Evolutionary conservation across 1,284 basidiomycete genomes (phyloP), one percentile per base, ranked within the genome.

Genomic region (Boletus mariae): DNA sequence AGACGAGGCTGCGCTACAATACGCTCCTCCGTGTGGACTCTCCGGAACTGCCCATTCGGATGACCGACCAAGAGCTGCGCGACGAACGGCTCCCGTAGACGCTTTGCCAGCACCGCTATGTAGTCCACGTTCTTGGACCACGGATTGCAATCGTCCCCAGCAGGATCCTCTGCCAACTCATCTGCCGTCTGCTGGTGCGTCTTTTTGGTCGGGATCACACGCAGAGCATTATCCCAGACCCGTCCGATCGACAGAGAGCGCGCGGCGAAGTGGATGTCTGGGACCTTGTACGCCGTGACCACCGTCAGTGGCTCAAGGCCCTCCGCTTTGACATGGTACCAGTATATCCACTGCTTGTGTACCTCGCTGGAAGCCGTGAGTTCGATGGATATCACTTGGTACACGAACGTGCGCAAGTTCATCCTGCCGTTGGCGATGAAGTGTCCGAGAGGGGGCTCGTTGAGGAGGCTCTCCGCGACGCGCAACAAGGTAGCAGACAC

Each of bases 371-470:
- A 47, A 3, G 45, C 26, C 4, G 29, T 17, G 42, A 61, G 52
- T 5, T 46, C 4, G 8, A 65, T 43, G 4, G 62, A 57, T 10
- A 12, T 45, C 38, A 66, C 61, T 40, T 65, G 65, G 49, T 64
- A 55, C 32, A 64, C 63, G 28, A 67, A 64, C 32, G 53, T 31
- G 15, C 56, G 61, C 43, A 64, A 25, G 51, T 67, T 64, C 64
- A 64, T 67, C 47, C 59, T 53, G n/a, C 62, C 64, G 20, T 67
- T 67, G 9, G 63, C 63, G 40, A 64, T 65, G 35, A 67, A 64
- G 52, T 65, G 64, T 28, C 65, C 59, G 9, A 65, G 63, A 9
- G 65, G 65, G 10, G 62, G 63, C 2, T 67, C 59, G 0, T 57
- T 12, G 12, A 63, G 51, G 9, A 67, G 52, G 26, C 20, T 47